Evolutionary conservation across 2,329 filamentous ascomycete genomes (phyloP), one percentile per base, ranked within the genome.

Genomic region (Alternaria solani): DNA sequence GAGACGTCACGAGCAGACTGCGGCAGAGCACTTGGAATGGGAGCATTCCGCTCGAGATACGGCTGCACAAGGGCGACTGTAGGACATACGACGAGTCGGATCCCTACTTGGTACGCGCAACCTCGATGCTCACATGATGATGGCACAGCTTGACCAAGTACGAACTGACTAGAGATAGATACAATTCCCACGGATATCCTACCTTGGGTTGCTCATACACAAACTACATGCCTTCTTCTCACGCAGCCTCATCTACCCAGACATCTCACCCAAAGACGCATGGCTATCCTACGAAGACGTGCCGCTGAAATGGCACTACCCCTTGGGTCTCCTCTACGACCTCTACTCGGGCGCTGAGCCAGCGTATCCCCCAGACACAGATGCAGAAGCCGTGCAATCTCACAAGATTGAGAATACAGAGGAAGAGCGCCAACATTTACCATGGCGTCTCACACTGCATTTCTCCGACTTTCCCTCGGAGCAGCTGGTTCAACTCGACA

Each of bases 261-360:
- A 83, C 43, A 80, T 84, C 32, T 79, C 79, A 3, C 72, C 83
- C 7, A 80, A 85, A 59, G 79, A 86, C 43, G 85, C 86, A 20
- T 89, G 87, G 86, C 86, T 92, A 64, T 88, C 86, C 1, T 89
- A 88, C 70, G 87, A 92, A 73, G 84, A 82, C 14, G 89, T 92
- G 16, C 86, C 88, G 2, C 75, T 92, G 64, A 91, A 90, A 80
- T 90, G 88, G 88, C 89, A 92, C 71, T 88, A 90, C 61, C 89
- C 90, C 0, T 74, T 90, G 11, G 90, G 90, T 1, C 79, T 92
- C 11, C 81, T 92, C 5, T 91, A 88, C 71, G 90, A 92, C 74
- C 81, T 92, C 6, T 91, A 91, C 68, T 86, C 87, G 2, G 87
- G 87, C 18, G 83, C 82, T 23, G 84, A 84, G 57, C 82, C 84